A percentile compares a stretch with the other conserved stretches of the same genome.
These are phyloP conservation scores for Auricularia auricula-judae DNA, from an alignment of 768 basidiomycete genomes.

Conservation along the genomic window DNA sequence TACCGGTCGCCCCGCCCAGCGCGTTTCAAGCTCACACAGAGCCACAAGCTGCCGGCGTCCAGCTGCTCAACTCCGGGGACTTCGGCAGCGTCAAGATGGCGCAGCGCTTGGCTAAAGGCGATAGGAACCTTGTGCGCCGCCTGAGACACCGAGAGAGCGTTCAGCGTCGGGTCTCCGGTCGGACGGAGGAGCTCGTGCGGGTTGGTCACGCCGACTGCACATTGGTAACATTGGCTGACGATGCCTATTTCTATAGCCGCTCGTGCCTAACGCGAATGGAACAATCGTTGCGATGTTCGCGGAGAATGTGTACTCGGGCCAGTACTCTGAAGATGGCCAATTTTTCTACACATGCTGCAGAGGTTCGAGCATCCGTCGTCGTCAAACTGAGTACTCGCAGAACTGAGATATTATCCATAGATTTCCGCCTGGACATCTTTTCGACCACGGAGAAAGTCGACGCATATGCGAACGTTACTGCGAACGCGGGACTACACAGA, in stretches of 20 bases:
- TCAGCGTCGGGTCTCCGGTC: constrained; percentile 13
- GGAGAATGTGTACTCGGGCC: constrained; percentile 74
- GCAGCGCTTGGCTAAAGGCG: constrained; percentile 28
- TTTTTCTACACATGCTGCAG: constrained; percentile 92
- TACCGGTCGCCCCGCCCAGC: constrained; percentile 8
- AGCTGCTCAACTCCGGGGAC: constrained; percentile 63
- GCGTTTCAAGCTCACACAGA: constrained; percentile 36
- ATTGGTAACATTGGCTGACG: not conserved
- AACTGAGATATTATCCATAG: constrained; percentile 24
- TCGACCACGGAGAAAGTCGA: constrained; percentile 46
- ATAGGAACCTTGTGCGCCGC: constrained; percentile 37
- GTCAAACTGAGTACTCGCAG: not conserved
- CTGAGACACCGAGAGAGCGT: constrained; percentile 31
- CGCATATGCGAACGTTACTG: constrained; percentile 14
- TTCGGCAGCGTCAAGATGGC: constrained; percentile 60
- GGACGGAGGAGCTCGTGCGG: constrained; percentile 43
- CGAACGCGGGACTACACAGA: constrained; percentile 7
- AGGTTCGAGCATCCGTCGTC: constrained; percentile 32
- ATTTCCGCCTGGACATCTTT: constrained; percentile 85
- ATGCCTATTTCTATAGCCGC: constrained; percentile 30
- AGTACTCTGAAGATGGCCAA: constrained; percentile 75
- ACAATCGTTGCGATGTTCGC: constrained; percentile 65
- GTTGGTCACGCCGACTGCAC: constrained; percentile 26
- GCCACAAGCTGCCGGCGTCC: constrained; percentile 52
- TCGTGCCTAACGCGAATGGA: constrained; percentile 72